These are phyloP conservation scores for Colletotrichum sp. DNA, from an alignment of 2,329 filamentous ascomycete genomes.

Conservation along the genomic window DNA sequence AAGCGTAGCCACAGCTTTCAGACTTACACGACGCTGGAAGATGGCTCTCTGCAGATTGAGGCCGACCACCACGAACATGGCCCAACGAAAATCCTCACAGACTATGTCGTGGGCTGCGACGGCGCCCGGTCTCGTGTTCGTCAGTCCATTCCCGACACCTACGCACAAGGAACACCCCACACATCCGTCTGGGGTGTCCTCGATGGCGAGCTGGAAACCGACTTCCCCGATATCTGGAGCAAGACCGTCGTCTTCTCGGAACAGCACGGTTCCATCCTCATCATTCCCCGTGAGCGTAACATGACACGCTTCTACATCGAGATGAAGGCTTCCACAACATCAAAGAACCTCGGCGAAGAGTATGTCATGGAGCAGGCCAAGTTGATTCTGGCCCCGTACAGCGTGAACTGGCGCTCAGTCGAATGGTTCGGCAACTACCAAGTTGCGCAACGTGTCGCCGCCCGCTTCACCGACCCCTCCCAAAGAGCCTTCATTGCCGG, in stretches of 20 bases:
- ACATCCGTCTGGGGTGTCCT: constrained; percentile 60
- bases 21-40: background rate
- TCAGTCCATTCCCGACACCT: constrained; percentile 46
- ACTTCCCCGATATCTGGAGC: constrained; percentile 67
- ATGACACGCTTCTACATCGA: constrained; percentile 54
- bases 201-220: constrained; percentile 61
- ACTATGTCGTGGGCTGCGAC: constrained; percentile 63
- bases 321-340: constrained; percentile 28
- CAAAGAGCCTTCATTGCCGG: constrained; percentile 67
- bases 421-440: constrained; percentile 77
- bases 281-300: constrained; percentile 63
- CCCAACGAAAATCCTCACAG: constrained; percentile 36
- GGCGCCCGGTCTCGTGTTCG: constrained; percentile 62
- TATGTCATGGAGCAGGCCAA: constrained; percentile 62
- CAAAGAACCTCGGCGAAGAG: constrained; percentile 57
- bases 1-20: constrained; percentile 31
- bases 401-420: constrained; percentile 57
- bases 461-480: constrained; percentile 68
- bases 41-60: background rate
- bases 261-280: constrained; percentile 59
- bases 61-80: background rate
- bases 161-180: constrained; percentile 41
- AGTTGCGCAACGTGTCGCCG: constrained; percentile 73
- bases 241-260: constrained; percentile 62
- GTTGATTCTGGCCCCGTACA: constrained; percentile 47